phyloP scores from a whole-genome alignment of 2,329 filamentous ascomycete species.

The Beauveria scarabaeidicola region DNA sequence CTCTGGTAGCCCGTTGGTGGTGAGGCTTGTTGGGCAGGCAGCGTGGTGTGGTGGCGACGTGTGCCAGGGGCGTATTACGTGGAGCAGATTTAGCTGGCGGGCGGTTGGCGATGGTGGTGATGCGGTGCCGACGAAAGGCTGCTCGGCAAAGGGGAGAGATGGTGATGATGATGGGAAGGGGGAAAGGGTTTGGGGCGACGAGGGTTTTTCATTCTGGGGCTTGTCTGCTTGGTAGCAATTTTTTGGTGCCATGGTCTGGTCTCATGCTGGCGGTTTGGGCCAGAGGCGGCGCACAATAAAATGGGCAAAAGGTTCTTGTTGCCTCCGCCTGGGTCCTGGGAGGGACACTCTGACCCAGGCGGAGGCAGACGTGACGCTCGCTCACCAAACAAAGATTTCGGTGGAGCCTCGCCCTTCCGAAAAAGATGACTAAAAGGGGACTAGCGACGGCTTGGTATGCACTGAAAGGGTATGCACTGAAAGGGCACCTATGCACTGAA shows the following conservation, averaged over 20 bases:
- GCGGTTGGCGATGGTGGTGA: constrained; percentile 14
- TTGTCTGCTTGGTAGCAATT: constrained; percentile 26
- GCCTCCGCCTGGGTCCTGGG: constrained; percentile 4
- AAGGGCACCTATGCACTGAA: neutral
- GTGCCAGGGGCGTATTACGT: constrained; percentile 11
- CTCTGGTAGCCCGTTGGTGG: constrained; percentile 10
- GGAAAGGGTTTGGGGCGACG: constrained; percentile 16
- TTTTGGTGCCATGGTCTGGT: constrained; percentile 27
- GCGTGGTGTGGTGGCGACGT: neutral
- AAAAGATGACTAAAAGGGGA: neutral
- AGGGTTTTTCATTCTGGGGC: constrained; percentile 24
- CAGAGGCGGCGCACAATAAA: constrained; percentile 24
- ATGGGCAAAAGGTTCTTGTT: constrained; percentile 11
- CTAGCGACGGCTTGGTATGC: neutral
- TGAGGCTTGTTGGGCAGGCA: constrained; percentile 2
- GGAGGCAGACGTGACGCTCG: constrained; percentile 7
- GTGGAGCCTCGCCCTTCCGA: neutral
- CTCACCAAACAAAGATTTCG: neutral
- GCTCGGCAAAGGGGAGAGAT: constrained; percentile 11
- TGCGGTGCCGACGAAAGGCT: constrained; percentile 11
- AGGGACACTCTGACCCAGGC: neutral
- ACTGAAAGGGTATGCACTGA: neutral
- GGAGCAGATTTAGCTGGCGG: constrained; percentile 8
- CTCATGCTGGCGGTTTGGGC: constrained; percentile 33
- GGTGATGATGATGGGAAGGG: constrained; percentile 9